phyloP scores from a whole-genome alignment of 2,329 filamentous ascomycete genomes.

The Apiospora saccharicola region DNA sequence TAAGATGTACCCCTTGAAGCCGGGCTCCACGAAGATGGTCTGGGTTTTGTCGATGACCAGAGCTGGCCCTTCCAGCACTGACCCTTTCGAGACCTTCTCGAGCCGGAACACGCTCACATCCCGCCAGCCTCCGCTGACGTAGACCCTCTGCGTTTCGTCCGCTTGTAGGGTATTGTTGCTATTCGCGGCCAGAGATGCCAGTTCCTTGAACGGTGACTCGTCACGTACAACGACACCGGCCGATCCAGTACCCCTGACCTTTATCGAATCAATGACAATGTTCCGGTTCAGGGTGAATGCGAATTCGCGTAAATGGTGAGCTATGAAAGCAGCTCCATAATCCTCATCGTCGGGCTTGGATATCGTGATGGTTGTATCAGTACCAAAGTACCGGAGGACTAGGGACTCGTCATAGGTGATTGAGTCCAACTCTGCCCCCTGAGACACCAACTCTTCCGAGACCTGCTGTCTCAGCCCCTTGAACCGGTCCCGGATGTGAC shows the following conservation, averaged over 20 bases:
- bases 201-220: constrained; percentile 30
- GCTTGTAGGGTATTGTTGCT: constrained; percentile 10
- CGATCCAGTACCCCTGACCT: constrained; percentile 42
- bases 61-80: constrained; percentile 42
- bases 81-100: constrained; percentile 33
- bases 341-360: constrained; percentile 45
- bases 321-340: constrained; percentile 46
- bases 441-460: constrained; percentile 34
- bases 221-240: constrained; percentile 29
- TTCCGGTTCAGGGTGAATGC: constrained; percentile 47
- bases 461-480: constrained; percentile 45
- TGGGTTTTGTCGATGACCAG: constrained; percentile 76
- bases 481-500: constrained; percentile 24
- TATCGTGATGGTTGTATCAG: constrained; percentile 57
- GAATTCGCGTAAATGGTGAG: constrained; percentile 49
- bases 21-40: constrained; percentile 72
- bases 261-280: constrained; percentile 50
- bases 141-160: constrained; percentile 37
- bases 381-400: constrained; percentile 58
- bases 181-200: constrained; percentile 23
- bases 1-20: constrained; percentile 41
- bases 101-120: constrained; percentile 40
- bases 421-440: constrained; percentile 31
- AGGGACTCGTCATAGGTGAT: constrained; percentile 45
- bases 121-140: constrained; percentile 39